Conservation (phyloP, 2,329 filamentous ascomycete genomes). For the Xylaria sp. region DNA sequence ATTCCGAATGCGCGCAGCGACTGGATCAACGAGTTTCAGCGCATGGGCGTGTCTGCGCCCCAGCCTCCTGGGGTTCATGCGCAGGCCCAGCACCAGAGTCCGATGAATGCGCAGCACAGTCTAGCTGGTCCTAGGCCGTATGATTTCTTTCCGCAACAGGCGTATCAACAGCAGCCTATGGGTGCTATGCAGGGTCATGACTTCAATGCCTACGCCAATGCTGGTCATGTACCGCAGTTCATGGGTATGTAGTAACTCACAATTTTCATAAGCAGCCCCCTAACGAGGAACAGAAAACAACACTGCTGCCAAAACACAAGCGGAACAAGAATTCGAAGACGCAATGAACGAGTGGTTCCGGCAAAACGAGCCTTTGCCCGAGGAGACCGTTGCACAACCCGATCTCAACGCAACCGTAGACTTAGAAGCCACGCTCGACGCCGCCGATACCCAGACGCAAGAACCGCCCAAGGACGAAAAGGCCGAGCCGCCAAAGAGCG, state of each 20-base stretch:
- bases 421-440: neutral
- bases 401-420: constrained; percentile 6
- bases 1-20: constrained; percentile 14
- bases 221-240: neutral
- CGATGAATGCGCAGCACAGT: neutral
- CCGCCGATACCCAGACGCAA: neutral
- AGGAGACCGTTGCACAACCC: neutral
- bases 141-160: neutral
- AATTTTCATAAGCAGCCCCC: neutral
- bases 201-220: constrained; percentile 46
- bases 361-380: constrained; percentile 16
- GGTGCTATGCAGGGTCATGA: constrained; percentile 2
- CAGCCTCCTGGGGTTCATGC: neutral
- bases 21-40: constrained; percentile 43
- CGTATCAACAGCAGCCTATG: neutral
- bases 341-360: constrained; percentile 24
- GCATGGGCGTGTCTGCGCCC: constrained; percentile 35
- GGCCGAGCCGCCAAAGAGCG: constrained; percentile 32
- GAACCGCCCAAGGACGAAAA: constrained; percentile 21
- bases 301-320: constrained; percentile 2
- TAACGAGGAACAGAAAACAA: neutral
- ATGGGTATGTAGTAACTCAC: constrained; percentile 4
- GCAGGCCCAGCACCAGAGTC: neutral
- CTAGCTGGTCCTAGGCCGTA: neutral
- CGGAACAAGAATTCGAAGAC: constrained; percentile 16